Evolutionary conservation across 805 yeast species (phyloP), one percentile per base, ranked within the genome.

Genomic region (Candida dajiaensis): DNA sequence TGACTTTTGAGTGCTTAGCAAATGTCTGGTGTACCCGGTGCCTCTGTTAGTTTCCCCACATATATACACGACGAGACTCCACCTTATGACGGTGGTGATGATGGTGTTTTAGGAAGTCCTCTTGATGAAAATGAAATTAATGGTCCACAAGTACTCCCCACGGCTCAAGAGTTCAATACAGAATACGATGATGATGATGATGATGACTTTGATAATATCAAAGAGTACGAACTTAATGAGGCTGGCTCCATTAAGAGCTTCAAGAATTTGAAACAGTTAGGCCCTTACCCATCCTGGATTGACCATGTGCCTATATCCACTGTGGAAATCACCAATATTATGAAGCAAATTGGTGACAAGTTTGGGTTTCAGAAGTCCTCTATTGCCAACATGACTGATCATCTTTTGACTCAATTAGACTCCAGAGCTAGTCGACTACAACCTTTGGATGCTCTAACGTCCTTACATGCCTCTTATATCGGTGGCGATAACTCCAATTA

Each of bases 401-500:
- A 83, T 58, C 72, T 89, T 49, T 75, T 92, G 84, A 69, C 75
- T 6, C 85, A 86, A 61, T 70, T 92, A 48, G 97, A 92, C 57
- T 90, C 97, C 8, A 77, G 97, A 49, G 77, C 96, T 0, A 79
- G 95, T 50, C 76, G 98, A 50, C 78, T 83, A 75, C 65, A 81
- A 2, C 85, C 96, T 4, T 64, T 70, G 31, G 74, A 69, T 47
- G 97, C 97, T 0, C 69, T 92, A 47, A 59, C 81, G 2, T 78
- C 92, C 0, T 66, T 92, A 29, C 98, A 92, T 66, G 82, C 89
- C 1, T 95, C 90, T 51, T 92, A 92, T 65, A 88, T 92, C 50
- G 97, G 97, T 0, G 97, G 98, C 16, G 87, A 82, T 42, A 72
- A 81, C 49, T 78, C 97, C 4, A 92, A 92, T 66, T 92, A 83